These are phyloP conservation scores for Debaryomyces udenii DNA, from an alignment of 1,139 yeast species.

Conservation along the genomic window DNA sequence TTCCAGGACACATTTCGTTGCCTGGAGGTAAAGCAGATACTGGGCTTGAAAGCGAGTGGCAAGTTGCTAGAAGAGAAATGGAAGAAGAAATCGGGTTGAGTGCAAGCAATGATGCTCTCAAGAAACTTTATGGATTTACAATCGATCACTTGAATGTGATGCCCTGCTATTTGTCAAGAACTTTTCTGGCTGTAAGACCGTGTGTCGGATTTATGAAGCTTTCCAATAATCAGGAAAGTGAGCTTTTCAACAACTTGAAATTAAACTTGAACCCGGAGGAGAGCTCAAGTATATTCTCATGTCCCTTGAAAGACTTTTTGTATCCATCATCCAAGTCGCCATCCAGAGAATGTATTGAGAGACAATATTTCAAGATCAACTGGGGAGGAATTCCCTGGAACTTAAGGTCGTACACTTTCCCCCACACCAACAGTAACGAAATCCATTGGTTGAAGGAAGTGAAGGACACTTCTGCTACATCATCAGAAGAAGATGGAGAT, in stretches of 20 bases:
- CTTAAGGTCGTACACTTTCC: conserved; percentile 62
- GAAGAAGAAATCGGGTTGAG: conserved; percentile 84
- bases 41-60: conserved; percentile 66
- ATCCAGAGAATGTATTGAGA: conserved; percentile 48
- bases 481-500: conserved; percentile 42
- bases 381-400: conserved; percentile 80
- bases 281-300: conserved; percentile 65
- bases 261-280: conserved; percentile 69
- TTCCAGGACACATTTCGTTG: conserved; percentile 85
- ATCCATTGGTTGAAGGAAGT: conserved; percentile 65
- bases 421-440: conserved; percentile 57
- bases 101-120: conserved; percentile 47
- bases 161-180: conserved; percentile 79
- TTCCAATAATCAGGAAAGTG: conserved; percentile 22
- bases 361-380: conserved; percentile 41
- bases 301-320: conserved; percentile 64
- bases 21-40: conserved; percentile 89
- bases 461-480: conserved; percentile 57
- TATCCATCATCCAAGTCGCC: conserved; percentile 40
- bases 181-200: conserved; percentile 81
- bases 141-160: conserved; percentile 61
- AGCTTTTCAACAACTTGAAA: conserved; percentile 34
- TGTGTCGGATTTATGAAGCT: conserved; percentile 65
- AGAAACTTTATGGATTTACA: conserved; percentile 50
- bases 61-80: conserved; percentile 78